Percentiles rank a stretch among this genome's conserved stretches.
Evolutionary conservation across 225 moss, liverwort and hornwort species (phyloP).

Genomic region (Lunularia cruciata): DNA sequence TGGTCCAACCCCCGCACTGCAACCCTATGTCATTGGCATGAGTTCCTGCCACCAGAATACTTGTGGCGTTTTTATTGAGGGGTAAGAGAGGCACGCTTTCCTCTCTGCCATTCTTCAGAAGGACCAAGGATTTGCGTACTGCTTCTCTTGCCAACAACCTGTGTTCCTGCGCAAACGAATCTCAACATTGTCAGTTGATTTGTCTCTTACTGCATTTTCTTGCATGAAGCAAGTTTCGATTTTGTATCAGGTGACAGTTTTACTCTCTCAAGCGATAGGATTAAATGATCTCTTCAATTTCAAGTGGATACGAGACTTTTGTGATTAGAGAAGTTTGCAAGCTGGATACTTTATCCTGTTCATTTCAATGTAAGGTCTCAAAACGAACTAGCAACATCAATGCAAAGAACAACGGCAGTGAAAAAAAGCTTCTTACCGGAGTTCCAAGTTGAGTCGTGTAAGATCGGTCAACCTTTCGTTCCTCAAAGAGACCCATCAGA

Average conservation of each 20-base stretch:
- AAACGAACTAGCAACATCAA: no score
- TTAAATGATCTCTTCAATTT: not conserved
- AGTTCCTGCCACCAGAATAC: constrained; percentile 57
- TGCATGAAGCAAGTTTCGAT: no score
- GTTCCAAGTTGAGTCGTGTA: constrained; percentile 42
- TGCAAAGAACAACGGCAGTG: no score
- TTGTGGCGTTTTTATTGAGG: constrained; percentile 40
- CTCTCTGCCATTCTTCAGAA: constrained; percentile 51
- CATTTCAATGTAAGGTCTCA: not conserved
- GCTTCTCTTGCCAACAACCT: constrained; percentile 52
- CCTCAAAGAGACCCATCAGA: constrained; percentile 54
- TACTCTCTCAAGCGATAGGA: no score
- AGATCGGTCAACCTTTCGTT: constrained; percentile 40
- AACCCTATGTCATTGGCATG: constrained; percentile 64
- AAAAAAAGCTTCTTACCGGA: constrained; percentile 24
- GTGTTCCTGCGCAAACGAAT: constrained; percentile 35
- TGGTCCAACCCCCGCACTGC: constrained; percentile 78
- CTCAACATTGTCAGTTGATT: no score
- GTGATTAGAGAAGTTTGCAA: not conserved
- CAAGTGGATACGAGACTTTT: no score
- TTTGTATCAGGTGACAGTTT: no score
- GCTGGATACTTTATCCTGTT: not conserved
- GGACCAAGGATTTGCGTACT: constrained; percentile 58
- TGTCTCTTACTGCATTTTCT: no score
- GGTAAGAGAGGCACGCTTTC: constrained; percentile 39